These are phyloP conservation scores for Ziziphus jujuba DNA, from an alignment of 306 rosid species.

Conservation along the genomic window DNA sequence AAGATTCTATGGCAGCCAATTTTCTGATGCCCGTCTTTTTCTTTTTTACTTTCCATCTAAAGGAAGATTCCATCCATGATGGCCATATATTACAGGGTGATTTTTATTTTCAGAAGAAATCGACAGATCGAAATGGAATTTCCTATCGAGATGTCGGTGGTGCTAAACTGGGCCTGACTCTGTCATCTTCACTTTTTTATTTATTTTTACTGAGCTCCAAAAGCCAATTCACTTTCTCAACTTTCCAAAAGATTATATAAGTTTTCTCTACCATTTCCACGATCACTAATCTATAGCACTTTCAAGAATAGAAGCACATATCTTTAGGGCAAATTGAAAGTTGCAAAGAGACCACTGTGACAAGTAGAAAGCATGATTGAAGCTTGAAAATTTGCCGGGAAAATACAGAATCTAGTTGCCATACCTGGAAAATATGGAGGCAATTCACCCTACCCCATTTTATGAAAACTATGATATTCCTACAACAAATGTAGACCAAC, in stretches of 20 bases:
- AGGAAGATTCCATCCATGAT: constrained; percentile 13
- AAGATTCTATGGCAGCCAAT: constrained; percentile 29
- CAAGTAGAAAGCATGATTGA: constrained; percentile 1
- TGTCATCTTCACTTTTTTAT: neutral
- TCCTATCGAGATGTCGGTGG: neutral
- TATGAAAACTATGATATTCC: neutral
- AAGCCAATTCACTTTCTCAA: neutral
- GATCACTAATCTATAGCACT: neutral
- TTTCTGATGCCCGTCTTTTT: constrained; percentile 3
- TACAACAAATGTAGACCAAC: neutral
- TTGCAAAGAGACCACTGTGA: neutral
- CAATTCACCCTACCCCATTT: constrained; percentile 8
- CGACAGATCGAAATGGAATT: constrained; percentile 28
- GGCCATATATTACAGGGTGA: neutral
- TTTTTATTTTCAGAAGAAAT: neutral
- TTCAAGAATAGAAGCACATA: neutral
- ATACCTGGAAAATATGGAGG: neutral
- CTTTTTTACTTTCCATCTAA: neutral
- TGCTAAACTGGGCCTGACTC: neutral
- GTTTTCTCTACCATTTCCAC: constrained; percentile 3
- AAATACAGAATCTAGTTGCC: constrained; percentile 5
- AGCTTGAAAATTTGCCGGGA: neutral
- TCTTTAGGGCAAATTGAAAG: neutral
- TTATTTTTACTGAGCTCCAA: neutral
- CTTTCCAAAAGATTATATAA: constrained; percentile 16